These are phyloP conservation scores for Penicillium fuscoglaucum DNA, from an alignment of 2,329 filamentous ascomycete species.

Conservation along the genomic window DNA sequence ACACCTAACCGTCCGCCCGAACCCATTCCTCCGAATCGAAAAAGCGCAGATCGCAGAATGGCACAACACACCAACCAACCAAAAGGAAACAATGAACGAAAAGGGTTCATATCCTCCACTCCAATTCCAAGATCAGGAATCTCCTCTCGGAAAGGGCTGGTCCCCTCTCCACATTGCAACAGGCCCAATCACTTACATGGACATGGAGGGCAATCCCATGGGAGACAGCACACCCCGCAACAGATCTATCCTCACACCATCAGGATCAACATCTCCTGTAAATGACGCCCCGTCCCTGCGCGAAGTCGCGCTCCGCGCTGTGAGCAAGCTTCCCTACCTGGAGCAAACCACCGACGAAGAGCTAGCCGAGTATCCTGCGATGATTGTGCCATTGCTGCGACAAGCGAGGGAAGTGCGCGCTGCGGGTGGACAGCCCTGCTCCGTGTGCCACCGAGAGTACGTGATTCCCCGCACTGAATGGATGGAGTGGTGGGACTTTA, in stretches of 20 bases:
- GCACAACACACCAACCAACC: constrained; percentile 24
- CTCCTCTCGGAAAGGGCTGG: constrained; percentile 35
- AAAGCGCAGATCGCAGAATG: constrained; percentile 34
- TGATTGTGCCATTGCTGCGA: constrained; percentile 39
- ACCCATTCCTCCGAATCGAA: constrained; percentile 40
- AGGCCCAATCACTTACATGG: constrained; percentile 32
- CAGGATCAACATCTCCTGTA: constrained; percentile 9
- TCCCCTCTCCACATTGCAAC: constrained; percentile 41
- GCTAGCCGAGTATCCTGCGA: constrained; percentile 34
- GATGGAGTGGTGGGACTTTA: constrained; percentile 49
- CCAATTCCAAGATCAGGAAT: constrained; percentile 27
- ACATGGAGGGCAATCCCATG: constrained; percentile 37
- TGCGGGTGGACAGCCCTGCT: constrained; percentile 43
- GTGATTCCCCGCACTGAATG: constrained; percentile 46
- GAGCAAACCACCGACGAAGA: constrained; percentile 41
- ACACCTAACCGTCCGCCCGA: constrained; percentile 42
- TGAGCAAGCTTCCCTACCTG: constrained; percentile 38
- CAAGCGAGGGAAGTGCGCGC: constrained; percentile 37
- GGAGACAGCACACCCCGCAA: constrained; percentile 7
- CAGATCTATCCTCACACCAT: neutral
- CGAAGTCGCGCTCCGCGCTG: constrained; percentile 44
- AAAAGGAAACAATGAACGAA: neutral
- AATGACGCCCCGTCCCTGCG: constrained; percentile 42
- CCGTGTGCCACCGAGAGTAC: constrained; percentile 42
- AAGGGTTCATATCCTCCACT: constrained; percentile 8